Conservation (phyloP, 164 flowering plant species). For the Vitis labrusca region DNA sequence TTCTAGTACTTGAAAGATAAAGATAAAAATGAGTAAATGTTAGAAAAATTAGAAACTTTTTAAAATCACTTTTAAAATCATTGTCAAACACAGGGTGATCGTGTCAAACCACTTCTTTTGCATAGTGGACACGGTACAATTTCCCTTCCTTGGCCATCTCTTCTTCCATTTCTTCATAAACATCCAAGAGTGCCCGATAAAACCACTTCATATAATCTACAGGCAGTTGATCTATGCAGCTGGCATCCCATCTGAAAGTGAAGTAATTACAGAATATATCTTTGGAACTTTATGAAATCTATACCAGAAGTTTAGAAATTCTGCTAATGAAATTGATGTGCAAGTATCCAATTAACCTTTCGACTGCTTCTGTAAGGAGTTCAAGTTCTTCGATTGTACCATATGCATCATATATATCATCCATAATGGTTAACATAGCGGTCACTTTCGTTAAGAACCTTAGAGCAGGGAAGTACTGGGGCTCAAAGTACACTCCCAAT, state of each 20-base stretch:
- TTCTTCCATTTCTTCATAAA: conserved; percentile 23
- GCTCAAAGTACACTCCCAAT: conserved; percentile 28
- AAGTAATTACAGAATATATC: not conserved
- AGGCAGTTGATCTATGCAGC: conserved; percentile 20
- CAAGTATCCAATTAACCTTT: conserved; percentile 6
- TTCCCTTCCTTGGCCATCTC: conserved; percentile 14
- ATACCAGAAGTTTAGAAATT: too few relatives aligned
- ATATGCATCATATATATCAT: conserved; percentile 27
- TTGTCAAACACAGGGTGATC: too few relatives aligned
- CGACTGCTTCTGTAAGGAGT: conserved; percentile 20
- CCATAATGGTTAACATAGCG: conserved; percentile 13
- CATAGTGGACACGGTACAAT: conserved; percentile 9
- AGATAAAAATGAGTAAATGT: too few relatives aligned
- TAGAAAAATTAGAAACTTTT: too few relatives aligned
- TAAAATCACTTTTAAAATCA: too few relatives aligned
- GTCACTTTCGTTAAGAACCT: conserved; percentile 13
- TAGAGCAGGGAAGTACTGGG: conserved; percentile 24
- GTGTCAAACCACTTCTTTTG: conserved; percentile 19
- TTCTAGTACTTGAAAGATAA: too few relatives aligned
- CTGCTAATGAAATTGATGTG: too few relatives aligned
- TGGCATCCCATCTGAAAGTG: conserved; percentile 28
- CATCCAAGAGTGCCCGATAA: conserved; percentile 21
- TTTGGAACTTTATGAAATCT: not conserved
- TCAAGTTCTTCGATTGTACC: conserved; percentile 26
- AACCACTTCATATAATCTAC: conserved; percentile 22